These are phyloP conservation scores for Symbiodinium natans DNA, from an alignment of 73 alveolate genomes.

Conservation along the genomic window DNA sequence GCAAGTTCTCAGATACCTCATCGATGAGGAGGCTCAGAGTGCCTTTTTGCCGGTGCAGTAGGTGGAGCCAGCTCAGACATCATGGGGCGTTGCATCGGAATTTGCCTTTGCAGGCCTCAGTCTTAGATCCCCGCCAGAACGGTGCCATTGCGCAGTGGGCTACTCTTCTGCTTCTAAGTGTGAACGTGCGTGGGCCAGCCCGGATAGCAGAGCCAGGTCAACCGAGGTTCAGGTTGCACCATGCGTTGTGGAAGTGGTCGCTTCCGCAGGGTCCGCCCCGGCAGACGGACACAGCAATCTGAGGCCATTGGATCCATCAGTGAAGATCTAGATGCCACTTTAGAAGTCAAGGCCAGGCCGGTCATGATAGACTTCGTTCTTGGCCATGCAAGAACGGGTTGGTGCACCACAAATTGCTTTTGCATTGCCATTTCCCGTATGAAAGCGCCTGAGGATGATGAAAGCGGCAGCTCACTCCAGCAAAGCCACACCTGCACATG, in stretches of 20 bases:
- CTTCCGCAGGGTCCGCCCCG: neutral
- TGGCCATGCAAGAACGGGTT: no score
- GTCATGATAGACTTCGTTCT: no score
- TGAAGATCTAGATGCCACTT: constrained; percentile 52
- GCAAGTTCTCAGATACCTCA: constrained; percentile 11
- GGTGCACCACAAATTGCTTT: no score
- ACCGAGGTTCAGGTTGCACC: no score
- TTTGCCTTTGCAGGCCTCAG: constrained; percentile 4
- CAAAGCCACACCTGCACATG: constrained; percentile 21
- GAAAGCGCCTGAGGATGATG: neutral
- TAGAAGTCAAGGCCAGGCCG: constrained; percentile 43
- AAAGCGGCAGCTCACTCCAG: neutral
- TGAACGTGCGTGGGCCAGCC: no score
- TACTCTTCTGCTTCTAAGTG: neutral
- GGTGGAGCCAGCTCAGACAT: neutral
- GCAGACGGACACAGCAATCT: no score
- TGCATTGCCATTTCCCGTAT: no score
- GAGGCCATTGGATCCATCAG: constrained; percentile 35
- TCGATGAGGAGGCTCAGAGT: constrained; percentile 23
- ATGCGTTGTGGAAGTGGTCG: no score
- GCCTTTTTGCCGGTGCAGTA: neutral
- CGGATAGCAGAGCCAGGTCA: no score
- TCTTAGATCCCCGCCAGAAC: constrained; percentile 51
- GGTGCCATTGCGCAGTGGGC: constrained; percentile 87
- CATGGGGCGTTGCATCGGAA: neutral